Evolutionary conservation across 352 stramenopile genomes (phyloP).

Genomic region (Globisporangium nodosum): DNA sequence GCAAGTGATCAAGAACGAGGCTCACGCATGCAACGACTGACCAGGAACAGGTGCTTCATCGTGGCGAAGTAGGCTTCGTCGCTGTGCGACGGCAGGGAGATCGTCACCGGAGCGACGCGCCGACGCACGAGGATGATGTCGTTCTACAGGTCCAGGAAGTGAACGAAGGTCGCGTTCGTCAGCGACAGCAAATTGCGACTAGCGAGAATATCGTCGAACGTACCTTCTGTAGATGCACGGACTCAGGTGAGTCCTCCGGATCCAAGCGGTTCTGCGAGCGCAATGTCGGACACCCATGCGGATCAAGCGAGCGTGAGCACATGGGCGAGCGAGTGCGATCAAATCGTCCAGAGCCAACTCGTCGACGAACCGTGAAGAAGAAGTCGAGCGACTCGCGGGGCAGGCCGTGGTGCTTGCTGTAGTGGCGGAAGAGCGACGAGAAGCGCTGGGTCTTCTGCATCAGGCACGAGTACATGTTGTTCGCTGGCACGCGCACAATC

Average conservation of each 20-base stretch:
- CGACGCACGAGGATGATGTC: conserved; percentile 81
- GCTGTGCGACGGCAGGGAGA: conserved; percentile 42
- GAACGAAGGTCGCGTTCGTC: conserved; percentile 1
- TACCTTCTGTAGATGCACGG: conserved; percentile 81
- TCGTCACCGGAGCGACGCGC: conserved; percentile 28
- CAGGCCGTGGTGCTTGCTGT: conserved; percentile 98
- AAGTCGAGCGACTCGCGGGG: conserved; percentile 96
- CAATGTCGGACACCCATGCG: neutral
- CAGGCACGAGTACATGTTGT: conserved; percentile 92
- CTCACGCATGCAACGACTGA: conserved; percentile 12
- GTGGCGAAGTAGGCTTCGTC: conserved; percentile 73
- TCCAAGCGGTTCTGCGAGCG: conserved; percentile 63
- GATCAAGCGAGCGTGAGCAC: neutral
- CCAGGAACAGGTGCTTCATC: conserved; percentile 70
- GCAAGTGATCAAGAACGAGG: neutral
- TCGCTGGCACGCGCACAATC: conserved; percentile 77
- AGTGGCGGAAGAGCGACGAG: conserved; percentile 96
- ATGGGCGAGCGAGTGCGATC: neutral
- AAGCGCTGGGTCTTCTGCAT: conserved; percentile 99
- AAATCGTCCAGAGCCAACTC: neutral
- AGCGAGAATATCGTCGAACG: neutral
- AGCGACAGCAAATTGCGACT: conserved; percentile 1
- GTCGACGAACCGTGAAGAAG: conserved; percentile 88
- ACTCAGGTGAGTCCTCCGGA: conserved; percentile 79
- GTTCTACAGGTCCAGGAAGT: conserved; percentile 32